Percentiles rank a stretch among this genome's conserved stretches.
Evolutionary conservation across 2,329 filamentous ascomycete species (phyloP).

Genomic region (Hypoxylon sp.): DNA sequence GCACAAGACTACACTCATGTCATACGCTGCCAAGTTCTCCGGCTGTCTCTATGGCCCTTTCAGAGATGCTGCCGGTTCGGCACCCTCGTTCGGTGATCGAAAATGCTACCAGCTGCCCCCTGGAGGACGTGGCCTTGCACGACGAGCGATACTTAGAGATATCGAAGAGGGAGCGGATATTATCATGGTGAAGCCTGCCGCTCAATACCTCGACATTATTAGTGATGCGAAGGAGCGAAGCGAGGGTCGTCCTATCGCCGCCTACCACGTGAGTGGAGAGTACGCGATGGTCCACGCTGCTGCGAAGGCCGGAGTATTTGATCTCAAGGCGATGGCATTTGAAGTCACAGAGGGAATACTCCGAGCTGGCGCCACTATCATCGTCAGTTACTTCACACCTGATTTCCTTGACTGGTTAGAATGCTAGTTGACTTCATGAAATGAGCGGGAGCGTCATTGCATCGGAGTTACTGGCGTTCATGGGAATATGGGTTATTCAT

Average conservation of each 20-base stretch:
- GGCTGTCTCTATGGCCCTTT: conserved; percentile 98
- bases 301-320: conserved; percentile 96
- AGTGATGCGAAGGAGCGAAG: conserved; percentile 96
- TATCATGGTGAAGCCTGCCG: conserved; percentile 99
- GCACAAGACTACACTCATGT: conserved; percentile 94
- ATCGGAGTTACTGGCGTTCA: conserved; percentile 33
- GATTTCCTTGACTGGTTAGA: conserved; percentile 79
- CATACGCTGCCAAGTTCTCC: conserved; percentile 97
- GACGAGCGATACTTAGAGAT: conserved; percentile 90
- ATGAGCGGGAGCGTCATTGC: conserved; percentile 13
- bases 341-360: conserved; percentile 95
- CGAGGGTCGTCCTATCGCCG: conserved; percentile 90
- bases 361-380: conserved; percentile 90
- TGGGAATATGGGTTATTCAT: conserved; percentile 11
- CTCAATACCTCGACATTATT: conserved; percentile 97
- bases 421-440: conserved; percentile 56
- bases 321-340: conserved; percentile 93
- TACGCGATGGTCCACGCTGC: conserved; percentile 98
- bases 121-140: conserved; percentile 89
- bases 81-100: conserved; percentile 92
- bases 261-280: conserved; percentile 97
- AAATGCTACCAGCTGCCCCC: conserved; percentile 97
- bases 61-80: conserved; percentile 93
- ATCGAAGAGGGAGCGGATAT: conserved; percentile 95
- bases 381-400: conserved; percentile 95